phyloP scores from a whole-genome alignment of 1,139 yeast species.

The Pichiaceae sp. region DNA sequence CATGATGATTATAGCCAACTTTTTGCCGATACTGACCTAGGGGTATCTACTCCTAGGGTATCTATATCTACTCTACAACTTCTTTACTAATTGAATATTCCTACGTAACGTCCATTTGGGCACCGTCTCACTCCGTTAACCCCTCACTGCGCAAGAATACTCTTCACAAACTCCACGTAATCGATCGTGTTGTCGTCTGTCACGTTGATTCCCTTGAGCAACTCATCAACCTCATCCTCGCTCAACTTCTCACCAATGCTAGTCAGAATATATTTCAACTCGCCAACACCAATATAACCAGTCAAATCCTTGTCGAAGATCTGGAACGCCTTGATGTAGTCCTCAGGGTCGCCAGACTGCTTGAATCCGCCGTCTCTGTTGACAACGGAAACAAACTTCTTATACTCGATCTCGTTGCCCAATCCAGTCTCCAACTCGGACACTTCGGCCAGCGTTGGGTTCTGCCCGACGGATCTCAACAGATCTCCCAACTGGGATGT shows the following conservation, averaged over 20 bases:
- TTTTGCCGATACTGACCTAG: conserved; percentile 56
- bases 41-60: conserved; percentile 1
- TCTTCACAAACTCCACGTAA: conserved; percentile 89
- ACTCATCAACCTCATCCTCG: conserved; percentile 90
- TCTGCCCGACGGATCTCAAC: conserved; percentile 94
- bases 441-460: conserved; percentile 90
- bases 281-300: conserved; percentile 96
- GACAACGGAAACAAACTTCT: conserved; percentile 67
- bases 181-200: conserved; percentile 93
- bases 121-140: no score
- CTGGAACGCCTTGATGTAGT: conserved; percentile 94
- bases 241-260: conserved; percentile 88
- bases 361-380: conserved; percentile 88
- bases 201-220: conserved; percentile 89
- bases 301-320: conserved; percentile 94
- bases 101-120: no score
- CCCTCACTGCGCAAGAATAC: conserved; percentile 78
- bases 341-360: conserved; percentile 90
- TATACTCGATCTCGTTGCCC: conserved; percentile 48
- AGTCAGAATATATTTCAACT: conserved; percentile 85
- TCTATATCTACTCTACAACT: no score
- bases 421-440: conserved; percentile 53
- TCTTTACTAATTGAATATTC: not conserved
- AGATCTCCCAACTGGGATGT: conserved; percentile 84
- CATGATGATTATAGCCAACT: conserved; percentile 93